phyloP scores from a whole-genome alignment of 306 rosid genomes.

The Lathyrus oleraceus region DNA sequence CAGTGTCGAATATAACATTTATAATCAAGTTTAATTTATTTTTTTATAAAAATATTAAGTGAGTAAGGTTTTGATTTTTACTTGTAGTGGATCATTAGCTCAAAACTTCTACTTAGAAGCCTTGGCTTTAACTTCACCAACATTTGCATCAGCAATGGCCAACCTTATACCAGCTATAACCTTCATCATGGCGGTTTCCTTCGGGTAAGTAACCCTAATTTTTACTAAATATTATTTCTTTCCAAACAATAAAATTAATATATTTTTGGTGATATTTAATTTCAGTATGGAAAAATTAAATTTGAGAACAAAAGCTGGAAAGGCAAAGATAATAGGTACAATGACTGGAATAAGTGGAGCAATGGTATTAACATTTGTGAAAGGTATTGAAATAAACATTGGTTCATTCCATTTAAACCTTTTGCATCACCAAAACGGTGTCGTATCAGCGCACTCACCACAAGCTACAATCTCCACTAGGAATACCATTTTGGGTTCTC shows the following conservation, averaged over 20 bases:
- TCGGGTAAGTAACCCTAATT: conserved; percentile 34
- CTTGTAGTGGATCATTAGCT: conserved; percentile 56
- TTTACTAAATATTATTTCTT: neutral
- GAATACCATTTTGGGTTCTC: conserved; percentile 16
- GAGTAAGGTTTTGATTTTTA: neutral
- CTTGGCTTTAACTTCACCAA: conserved; percentile 60
- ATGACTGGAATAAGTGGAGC: conserved; percentile 53
- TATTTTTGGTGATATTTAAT: neutral
- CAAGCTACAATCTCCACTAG: neutral
- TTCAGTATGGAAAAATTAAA: conserved; percentile 47
- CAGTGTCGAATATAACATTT: too few relatives aligned
- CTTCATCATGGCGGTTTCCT: conserved; percentile 56
- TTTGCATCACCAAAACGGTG: conserved; percentile 1
- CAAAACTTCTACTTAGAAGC: conserved; percentile 62
- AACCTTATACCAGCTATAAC: conserved; percentile 71
- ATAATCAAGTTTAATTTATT: too few relatives aligned
- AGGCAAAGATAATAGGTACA: conserved; percentile 52
- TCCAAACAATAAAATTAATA: neutral
- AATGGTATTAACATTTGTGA: conserved; percentile 52
- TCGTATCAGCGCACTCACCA: neutral
- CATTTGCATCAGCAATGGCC: conserved; percentile 61
- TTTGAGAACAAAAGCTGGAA: conserved; percentile 40
- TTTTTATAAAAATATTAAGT: too few relatives aligned
- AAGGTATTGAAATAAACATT: conserved; percentile 39
- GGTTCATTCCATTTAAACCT: conserved; percentile 39